phyloP scores from a whole-genome alignment of 129 eudicot species.

The Pseudognaphalium luteoalbum region DNA sequence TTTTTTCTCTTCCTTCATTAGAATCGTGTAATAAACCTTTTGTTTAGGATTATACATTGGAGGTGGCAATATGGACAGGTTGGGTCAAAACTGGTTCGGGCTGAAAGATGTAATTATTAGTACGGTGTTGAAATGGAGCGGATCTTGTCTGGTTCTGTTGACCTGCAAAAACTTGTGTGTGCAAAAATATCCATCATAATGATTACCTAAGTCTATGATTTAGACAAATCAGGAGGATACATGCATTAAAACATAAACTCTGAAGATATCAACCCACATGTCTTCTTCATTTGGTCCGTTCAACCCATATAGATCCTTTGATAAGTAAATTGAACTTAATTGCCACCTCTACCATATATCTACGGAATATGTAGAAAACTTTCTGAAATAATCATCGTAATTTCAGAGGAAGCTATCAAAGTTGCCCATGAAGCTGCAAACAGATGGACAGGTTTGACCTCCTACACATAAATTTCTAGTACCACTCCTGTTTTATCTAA shows the following conservation, averaged over 20 bases:
- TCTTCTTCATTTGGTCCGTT: background rate
- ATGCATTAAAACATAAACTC: too few species aligned
- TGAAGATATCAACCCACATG: background rate
- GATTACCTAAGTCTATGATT: background rate
- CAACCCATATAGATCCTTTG: background rate
- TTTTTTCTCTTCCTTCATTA: background rate
- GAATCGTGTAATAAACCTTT: conserved; percentile 3
- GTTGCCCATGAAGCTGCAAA: conserved; percentile 88
- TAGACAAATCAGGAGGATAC: background rate
- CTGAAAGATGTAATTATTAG: background rate
- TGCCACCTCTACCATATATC: background rate
- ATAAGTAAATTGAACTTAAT: background rate
- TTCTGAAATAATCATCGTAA: conserved; percentile 18
- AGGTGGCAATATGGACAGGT: background rate
- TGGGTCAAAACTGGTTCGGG: background rate
- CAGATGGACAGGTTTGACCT: conserved; percentile 94
- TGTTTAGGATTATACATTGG: background rate
- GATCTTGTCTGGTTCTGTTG: background rate
- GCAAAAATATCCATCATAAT: background rate
- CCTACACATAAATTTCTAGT: conserved; percentile 13
- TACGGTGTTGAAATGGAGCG: background rate
- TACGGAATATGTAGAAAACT: background rate
- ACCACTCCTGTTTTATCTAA: conserved; percentile 1
- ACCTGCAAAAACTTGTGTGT: background rate
- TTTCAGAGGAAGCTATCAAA: conserved; percentile 69